phyloP scores from a whole-genome alignment of 306 rosid genomes.

The Vigna nakashimae region DNA sequence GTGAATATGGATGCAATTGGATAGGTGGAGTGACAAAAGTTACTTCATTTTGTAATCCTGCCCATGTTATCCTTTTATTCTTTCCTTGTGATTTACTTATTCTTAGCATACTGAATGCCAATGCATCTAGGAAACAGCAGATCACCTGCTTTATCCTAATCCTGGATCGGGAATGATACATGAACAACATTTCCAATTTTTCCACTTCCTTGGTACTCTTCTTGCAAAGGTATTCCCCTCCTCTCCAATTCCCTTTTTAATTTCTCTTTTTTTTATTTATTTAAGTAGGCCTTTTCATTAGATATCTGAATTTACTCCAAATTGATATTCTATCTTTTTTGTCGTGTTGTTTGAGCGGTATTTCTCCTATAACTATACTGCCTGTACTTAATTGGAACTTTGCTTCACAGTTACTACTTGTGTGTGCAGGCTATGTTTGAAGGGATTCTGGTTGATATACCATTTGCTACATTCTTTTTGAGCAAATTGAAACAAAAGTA shows the following conservation, averaged over 20 bases:
- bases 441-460: conserved; percentile 97
- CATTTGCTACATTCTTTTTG: conserved; percentile 95
- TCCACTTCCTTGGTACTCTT: conserved; percentile 93
- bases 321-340: conserved; percentile 16
- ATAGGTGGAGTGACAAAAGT: conserved; percentile 15
- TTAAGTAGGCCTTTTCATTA: conserved; percentile 27
- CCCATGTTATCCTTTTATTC: conserved; percentile 23
- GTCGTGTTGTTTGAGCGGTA: conserved; percentile 6
- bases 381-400: conserved; percentile 28
- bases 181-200: conserved; percentile 97
- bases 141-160: conserved; percentile 95
- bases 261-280: not conserved
- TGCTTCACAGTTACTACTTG: conserved; percentile 22
- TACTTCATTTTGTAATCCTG: conserved; percentile 11
- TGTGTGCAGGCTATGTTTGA: conserved; percentile 91
- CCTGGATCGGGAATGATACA: conserved; percentile 99
- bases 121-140: conserved; percentile 77
- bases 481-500: conserved; percentile 97
- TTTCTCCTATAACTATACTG: conserved; percentile 4
- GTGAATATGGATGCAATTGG: not conserved
- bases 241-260: not conserved
- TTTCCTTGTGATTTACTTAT: conserved; percentile 38
- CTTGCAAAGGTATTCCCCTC: conserved; percentile 76
- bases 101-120: conserved; percentile 43
- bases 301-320: conserved; percentile 17